Conservation (phyloP, 2,329 filamentous ascomycete species). For the Colletotrichum magnum region DNA sequence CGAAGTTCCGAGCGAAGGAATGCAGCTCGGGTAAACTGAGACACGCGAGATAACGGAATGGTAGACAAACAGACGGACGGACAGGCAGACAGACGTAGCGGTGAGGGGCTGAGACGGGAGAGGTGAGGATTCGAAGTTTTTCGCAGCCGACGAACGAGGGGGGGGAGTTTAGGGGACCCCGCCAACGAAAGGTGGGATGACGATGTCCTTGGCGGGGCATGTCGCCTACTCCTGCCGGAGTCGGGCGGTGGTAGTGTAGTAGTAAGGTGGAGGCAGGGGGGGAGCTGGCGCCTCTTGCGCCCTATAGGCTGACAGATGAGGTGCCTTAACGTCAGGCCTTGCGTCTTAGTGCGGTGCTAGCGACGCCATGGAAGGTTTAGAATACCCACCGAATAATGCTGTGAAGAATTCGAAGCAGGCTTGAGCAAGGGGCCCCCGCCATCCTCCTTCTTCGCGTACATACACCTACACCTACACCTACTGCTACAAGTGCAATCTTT, state of each 20-base stretch:
- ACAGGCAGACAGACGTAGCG: not conserved
- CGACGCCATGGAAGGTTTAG: conserved; percentile 7
- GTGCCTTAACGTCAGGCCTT: not conserved
- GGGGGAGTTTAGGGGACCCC: conserved; percentile 15
- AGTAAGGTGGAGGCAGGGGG: conserved; percentile 20
- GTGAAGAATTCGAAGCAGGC: conserved; percentile 1
- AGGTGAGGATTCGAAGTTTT: conserved; percentile 28
- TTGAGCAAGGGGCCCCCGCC: not conserved
- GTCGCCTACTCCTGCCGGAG: conserved; percentile 20
- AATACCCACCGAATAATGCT: conserved; percentile 26
- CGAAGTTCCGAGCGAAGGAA: conserved; percentile 15
- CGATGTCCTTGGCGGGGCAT: conserved; percentile 36
- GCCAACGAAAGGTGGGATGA: conserved; percentile 35
- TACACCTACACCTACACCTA: not conserved
- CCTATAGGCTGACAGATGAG: conserved; percentile 18
- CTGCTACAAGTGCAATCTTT: not conserved
- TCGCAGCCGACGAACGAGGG: conserved; percentile 29
- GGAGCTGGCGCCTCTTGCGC: not conserved
- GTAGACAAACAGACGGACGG: not conserved
- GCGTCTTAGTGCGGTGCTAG: conserved; percentile 9
- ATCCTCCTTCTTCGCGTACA: not conserved
- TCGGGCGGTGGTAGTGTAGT: conserved; percentile 1
- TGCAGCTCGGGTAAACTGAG: conserved; percentile 28
- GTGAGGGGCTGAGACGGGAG: conserved; percentile 7
- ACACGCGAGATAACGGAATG: conserved; percentile 21